Conservation (phyloP, 441 rosid genomes). For the Theobroma grandiflorum region DNA sequence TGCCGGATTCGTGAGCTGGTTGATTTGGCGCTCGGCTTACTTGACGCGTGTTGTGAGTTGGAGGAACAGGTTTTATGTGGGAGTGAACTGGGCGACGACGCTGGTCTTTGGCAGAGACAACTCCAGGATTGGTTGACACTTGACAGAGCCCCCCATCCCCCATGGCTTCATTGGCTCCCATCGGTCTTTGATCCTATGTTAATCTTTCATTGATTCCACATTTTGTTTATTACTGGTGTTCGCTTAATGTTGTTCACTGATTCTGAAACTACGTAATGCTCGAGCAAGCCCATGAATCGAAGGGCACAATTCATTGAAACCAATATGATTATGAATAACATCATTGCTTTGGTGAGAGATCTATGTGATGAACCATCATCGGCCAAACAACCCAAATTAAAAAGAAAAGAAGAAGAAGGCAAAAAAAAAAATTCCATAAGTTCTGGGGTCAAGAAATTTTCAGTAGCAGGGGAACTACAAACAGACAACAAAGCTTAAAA, state of each 20-base stretch:
- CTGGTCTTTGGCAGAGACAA: constrained; percentile 90
- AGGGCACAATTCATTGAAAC: not conserved
- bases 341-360: too few relatives aligned
- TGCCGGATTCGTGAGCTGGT: constrained; percentile 84
- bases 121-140: constrained; percentile 58
- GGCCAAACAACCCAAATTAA: not conserved
- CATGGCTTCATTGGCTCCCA: not conserved
- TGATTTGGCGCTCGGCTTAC: constrained; percentile 93
- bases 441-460: too few relatives aligned
- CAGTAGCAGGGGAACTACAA: too few relatives aligned
- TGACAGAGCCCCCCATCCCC: not conserved
- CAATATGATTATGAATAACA: not conserved
- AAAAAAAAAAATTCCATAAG: not conserved
- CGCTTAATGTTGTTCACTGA: not conserved
- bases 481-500: too few relatives aligned
- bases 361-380: too few relatives aligned
- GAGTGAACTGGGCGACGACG: constrained; percentile 89
- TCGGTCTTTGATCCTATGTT: not conserved
- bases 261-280: not conserved
- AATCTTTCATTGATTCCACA: not conserved
- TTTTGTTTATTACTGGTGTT: not conserved
- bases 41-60: constrained; percentile 92
- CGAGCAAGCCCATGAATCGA: not conserved
- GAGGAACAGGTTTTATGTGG: constrained; percentile 92
- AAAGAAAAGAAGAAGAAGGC: not conserved